Base-by-base conservation (phyloP, 2,329 filamentous ascomycete species). In the Myriangium duriaei region DNA sequence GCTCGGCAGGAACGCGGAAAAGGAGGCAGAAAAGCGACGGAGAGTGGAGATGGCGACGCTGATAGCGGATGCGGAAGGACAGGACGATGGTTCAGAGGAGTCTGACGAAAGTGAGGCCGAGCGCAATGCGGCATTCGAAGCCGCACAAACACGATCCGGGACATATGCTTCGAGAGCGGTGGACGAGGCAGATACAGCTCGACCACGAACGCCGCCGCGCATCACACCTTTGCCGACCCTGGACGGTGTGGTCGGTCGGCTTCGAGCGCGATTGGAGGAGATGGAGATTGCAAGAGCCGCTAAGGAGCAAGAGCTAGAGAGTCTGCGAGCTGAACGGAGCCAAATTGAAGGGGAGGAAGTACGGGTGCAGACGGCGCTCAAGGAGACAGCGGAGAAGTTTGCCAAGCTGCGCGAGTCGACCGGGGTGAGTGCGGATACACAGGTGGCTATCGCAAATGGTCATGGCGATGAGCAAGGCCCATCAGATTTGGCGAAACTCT, bases 61-160 rank as follows among this genome's bases (percentile, higher is more conserved):
- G 47, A 95, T 96, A 50, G 69, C 79, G 3, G 74, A 80, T 33
- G 87, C 86, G 2, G 82, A 93, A 55, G 76, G 71, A 1, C 65
- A 66, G 13, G 39, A 36, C 37, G 52, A 50, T 24, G 69, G 71
- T 6, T 72, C 71, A 2, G 74, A 74, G 5, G 76, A 70, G 5
- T 72, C 72, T n/a, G 82, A 88, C 53, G 71, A 80, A 45, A 74
- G 71, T 2, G 74, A 78, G 45, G 57, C 68, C 26, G 72, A 74
- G 47, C 63, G 72, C 11, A 76, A 78, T 41, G 83, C 80, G 2
- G 87, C 84, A 0, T 96, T 93, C 60, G 87, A 94, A 58, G 74
- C 77, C 9, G 79, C 83, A 4, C 88, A 96, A 62, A 87, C 83
- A 6, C 73, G 81, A 13, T 81, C 83, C 3, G 88, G 85, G n/a